Conservation (phyloP, 768 basidiomycete genomes). For the Gymnopilus junonius region DNA sequence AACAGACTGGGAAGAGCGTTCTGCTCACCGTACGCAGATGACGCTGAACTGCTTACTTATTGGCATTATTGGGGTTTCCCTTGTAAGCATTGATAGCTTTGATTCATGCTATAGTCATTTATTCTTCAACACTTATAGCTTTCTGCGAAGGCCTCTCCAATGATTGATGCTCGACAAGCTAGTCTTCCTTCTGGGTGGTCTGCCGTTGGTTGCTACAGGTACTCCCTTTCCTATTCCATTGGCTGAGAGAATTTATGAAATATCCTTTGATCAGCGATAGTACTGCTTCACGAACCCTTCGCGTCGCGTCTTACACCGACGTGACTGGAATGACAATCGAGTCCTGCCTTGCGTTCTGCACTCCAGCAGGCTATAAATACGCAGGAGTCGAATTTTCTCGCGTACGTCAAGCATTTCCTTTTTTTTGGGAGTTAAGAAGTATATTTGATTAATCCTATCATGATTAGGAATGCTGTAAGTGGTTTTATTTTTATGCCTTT, state of each 20-base stretch:
- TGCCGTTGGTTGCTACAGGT: conserved; percentile 11
- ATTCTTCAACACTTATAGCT: not conserved
- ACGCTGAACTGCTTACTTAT: not conserved
- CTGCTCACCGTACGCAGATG: not conserved
- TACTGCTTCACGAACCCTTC: conserved; percentile 56
- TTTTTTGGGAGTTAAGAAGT: no score
- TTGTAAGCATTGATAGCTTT: not conserved
- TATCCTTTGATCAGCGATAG: conserved; percentile 48
- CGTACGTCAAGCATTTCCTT: not conserved
- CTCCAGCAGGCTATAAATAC: conserved; percentile 49
- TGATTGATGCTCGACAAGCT: not conserved
- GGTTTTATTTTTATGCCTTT: not conserved
- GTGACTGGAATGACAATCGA: conserved; percentile 63
- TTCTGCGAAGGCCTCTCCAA: not conserved
- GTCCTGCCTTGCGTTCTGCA: conserved; percentile 48
- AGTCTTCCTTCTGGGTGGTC: conserved; percentile 11
- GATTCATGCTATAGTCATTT: not conserved
- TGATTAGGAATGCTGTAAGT: conserved; percentile 12
- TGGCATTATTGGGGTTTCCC: not conserved
- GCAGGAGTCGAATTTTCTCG: conserved; percentile 66
- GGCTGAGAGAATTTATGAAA: not conserved
- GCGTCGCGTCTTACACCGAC: conserved; percentile 42
- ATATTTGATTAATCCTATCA: not conserved
- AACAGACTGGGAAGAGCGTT: no score
- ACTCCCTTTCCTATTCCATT: not conserved